Conservation (phyloP, 2,329 filamentous ascomycete species). For the Lecanicillium sp. region DNA sequence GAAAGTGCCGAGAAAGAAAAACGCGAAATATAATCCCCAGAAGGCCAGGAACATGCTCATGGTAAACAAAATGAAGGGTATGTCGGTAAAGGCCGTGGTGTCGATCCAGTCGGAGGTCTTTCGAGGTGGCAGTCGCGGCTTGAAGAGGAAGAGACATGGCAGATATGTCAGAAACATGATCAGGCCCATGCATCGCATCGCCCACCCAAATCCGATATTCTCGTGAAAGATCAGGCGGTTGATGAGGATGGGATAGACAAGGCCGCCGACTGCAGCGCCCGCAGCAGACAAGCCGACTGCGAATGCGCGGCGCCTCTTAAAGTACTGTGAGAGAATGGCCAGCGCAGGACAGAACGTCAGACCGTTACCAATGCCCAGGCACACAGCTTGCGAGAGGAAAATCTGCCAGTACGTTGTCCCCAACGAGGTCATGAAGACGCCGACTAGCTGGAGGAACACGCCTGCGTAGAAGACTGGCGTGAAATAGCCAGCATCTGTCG, state of each 20-base stretch:
- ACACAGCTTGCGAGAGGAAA: constrained; percentile 43
- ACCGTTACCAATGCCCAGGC: constrained; percentile 46
- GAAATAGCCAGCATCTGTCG: constrained; percentile 40
- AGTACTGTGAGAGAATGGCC: constrained; percentile 58
- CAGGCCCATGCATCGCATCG: constrained; percentile 43
- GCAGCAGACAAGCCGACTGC: constrained; percentile 54
- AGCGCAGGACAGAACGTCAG: constrained; percentile 52
- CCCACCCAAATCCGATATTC: constrained; percentile 49
- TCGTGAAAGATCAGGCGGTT: constrained; percentile 37
- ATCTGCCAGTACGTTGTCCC: constrained; percentile 42
- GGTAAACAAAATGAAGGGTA: constrained; percentile 29
- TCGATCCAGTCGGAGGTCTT: constrained; percentile 38
- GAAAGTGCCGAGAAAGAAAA: constrained; percentile 47
- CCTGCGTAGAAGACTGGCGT: constrained; percentile 31
- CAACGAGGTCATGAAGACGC: constrained; percentile 39
- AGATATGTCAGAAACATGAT: constrained; percentile 36
- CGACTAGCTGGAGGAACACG: constrained; percentile 33
- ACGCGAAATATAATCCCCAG: constrained; percentile 34
- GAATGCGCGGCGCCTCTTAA: constrained; percentile 46
- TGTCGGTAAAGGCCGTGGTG: constrained; percentile 35
- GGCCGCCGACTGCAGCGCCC: constrained; percentile 49
- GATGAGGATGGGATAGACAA: constrained; percentile 46
- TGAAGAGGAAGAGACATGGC: constrained; percentile 32
- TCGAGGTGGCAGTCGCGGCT: constrained; percentile 34
- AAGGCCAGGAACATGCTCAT: constrained; percentile 30